These are phyloP conservation scores for Candida odintsovae DNA, from an alignment of 805 yeast species.

Conservation along the genomic window DNA sequence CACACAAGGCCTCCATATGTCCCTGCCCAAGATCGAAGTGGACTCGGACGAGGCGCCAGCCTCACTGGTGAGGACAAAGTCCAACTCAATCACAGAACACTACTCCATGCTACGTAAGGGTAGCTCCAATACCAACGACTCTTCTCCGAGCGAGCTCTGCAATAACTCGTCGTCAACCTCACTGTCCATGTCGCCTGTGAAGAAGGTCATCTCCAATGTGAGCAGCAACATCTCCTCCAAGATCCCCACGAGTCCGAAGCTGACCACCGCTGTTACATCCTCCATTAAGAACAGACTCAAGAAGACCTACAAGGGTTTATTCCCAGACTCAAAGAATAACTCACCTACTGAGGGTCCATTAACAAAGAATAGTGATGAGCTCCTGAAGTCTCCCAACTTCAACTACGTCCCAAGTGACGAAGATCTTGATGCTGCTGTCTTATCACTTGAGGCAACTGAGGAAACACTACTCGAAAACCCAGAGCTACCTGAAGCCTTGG, in stretches of 20 bases:
- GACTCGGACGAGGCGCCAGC: background rate
- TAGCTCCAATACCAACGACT: slow-evolving; percentile 6
- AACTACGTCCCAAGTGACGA: slow-evolving; percentile 1
- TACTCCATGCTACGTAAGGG: slow-evolving; percentile 14
- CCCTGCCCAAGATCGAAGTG: background rate
- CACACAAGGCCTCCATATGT: background rate
- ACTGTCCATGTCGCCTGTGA: slow-evolving; percentile 4
- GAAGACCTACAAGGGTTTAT: slow-evolving; percentile 13
- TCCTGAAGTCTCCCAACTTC: slow-evolving; percentile 5
- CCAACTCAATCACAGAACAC: slow-evolving; percentile 14
- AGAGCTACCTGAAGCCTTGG: slow-evolving; percentile 42
- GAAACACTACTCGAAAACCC: slow-evolving; percentile 19
- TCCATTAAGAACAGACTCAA: slow-evolving; percentile 7
- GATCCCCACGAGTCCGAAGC: slow-evolving; percentile 5
- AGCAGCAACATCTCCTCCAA: slow-evolving; percentile 2
- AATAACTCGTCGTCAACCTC: background rate
- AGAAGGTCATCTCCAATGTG: slow-evolving; percentile 10
- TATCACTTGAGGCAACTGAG: slow-evolving; percentile 11
- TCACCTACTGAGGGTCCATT: slow-evolving; percentile 18
- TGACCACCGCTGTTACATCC: background rate
- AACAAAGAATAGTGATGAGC: slow-evolving; percentile 16
- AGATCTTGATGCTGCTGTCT: background rate
- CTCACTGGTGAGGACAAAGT: background rate
- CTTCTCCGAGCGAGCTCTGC: background rate
- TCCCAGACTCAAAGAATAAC: background rate